Conservation (phyloP, 306 rosid genomes). For the Cercis canadensis region DNA sequence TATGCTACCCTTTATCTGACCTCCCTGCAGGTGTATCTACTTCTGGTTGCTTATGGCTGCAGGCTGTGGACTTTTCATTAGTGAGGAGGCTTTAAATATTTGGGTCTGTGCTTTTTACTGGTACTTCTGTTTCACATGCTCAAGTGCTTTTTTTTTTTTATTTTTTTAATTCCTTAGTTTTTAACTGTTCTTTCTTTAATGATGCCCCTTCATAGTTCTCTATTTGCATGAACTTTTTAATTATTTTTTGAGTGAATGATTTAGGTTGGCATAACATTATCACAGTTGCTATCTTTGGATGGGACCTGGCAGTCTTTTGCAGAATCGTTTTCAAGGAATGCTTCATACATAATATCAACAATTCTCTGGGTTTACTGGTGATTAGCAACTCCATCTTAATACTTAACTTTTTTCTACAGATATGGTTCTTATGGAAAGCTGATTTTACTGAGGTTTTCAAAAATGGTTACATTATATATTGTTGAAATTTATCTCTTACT, state of each 20-base stretch:
- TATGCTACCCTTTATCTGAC: slow-evolving; percentile 1
- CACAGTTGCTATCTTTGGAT: slow-evolving; percentile 57
- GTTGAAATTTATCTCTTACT: too few species aligned
- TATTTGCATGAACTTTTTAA: slow-evolving; percentile 22
- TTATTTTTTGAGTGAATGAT: slow-evolving; percentile 32
- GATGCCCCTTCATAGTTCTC: not conserved
- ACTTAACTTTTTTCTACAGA: too few species aligned
- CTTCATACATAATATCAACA: slow-evolving; percentile 57
- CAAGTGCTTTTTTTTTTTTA: slow-evolving; percentile 25
- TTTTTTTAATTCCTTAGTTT: too few species aligned
- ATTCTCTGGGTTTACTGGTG: slow-evolving; percentile 76
- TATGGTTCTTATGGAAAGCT: too few species aligned
- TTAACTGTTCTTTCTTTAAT: slow-evolving; percentile 4
- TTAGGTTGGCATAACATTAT: slow-evolving; percentile 67
- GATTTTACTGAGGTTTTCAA: too few species aligned
- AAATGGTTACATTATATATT: too few species aligned
- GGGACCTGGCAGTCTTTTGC: slow-evolving; percentile 65
- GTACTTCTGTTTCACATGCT: slow-evolving; percentile 59
- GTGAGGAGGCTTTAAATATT: slow-evolving; percentile 77
- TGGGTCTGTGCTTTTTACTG: slow-evolving; percentile 70
- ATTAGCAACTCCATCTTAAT: slow-evolving; percentile 27
- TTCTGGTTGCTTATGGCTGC: slow-evolving; percentile 86
- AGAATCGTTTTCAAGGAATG: slow-evolving; percentile 62
- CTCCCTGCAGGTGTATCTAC: slow-evolving; percentile 68
- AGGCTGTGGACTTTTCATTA: slow-evolving; percentile 73